These are phyloP conservation scores for Mariannaea elegans DNA, from an alignment of 2,329 filamentous ascomycete genomes.

Conservation along the genomic window DNA sequence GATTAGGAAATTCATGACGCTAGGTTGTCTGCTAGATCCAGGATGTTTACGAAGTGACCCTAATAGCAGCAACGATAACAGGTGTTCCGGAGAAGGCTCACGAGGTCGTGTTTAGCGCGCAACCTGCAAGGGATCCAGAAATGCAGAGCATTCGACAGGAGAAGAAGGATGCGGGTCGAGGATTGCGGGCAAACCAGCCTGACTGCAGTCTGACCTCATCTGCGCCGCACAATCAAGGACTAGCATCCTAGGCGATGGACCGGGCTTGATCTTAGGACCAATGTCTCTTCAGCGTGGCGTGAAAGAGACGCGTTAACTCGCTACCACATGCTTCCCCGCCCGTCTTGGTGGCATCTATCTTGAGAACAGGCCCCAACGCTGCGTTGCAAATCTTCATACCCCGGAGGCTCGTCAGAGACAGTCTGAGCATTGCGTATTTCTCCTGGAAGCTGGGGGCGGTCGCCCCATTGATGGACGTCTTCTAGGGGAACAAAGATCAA, in stretches of 20 bases:
- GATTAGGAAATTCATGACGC: constrained; percentile 40
- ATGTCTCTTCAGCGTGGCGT: constrained; percentile 26
- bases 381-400: neutral
- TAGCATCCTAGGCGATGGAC: constrained; percentile 11
- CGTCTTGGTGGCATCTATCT: constrained; percentile 16
- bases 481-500: neutral
- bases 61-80: constrained; percentile 28
- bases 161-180: constrained; percentile 5
- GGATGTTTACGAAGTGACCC: constrained; percentile 25
- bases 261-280: constrained; percentile 17
- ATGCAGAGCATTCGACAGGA: constrained; percentile 7
- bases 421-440: neutral
- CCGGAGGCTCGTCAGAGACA: neutral
- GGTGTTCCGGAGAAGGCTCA: constrained; percentile 35
- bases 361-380: constrained; percentile 4
- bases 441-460: constrained; percentile 2
- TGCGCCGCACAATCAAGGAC: constrained; percentile 4
- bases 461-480: constrained; percentile 1
- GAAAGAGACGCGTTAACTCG: constrained; percentile 16
- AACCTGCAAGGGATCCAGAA: constrained; percentile 17
- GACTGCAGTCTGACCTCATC: constrained; percentile 31
- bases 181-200: constrained; percentile 11
- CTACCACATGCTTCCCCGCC: constrained; percentile 10
- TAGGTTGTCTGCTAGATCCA: constrained; percentile 28
- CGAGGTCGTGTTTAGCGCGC: constrained; percentile 39